Conservation (phyloP, 352 stramenopile species). For the Blastocystis sp. region DNA sequence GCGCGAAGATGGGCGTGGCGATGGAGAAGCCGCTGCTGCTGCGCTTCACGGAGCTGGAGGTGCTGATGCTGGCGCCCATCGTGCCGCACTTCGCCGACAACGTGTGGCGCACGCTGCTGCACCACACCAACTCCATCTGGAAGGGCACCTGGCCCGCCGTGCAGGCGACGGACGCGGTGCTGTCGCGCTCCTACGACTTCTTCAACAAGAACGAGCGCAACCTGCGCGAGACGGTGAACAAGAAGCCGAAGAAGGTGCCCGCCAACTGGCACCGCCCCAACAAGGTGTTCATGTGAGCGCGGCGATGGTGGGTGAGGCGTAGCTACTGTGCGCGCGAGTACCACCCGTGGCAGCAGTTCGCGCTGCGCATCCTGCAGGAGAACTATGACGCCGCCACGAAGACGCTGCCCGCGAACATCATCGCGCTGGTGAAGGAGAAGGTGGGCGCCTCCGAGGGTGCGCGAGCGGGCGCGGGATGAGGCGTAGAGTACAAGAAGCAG, state of each 20-base stretch:
- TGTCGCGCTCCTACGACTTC: slow-evolving; percentile 62
- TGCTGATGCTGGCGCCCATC: slow-evolving; percentile 89
- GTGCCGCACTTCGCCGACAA: slow-evolving; percentile 89
- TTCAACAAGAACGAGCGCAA: slow-evolving; percentile 56
- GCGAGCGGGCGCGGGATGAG: neutral
- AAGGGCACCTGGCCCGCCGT: slow-evolving; percentile 58
- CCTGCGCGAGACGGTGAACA: slow-evolving; percentile 54
- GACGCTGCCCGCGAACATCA: slow-evolving; percentile 34
- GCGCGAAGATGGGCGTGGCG: slow-evolving; percentile 75
- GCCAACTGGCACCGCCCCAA: slow-evolving; percentile 42
- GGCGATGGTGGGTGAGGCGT: neutral
- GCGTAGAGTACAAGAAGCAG: slow-evolving; percentile 68
- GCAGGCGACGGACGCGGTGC: slow-evolving; percentile 32
- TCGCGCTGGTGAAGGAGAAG: slow-evolving; percentile 60
- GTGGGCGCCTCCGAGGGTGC: slow-evolving; percentile 37
- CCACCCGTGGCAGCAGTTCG: slow-evolving; percentile 68
- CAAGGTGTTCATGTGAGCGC: slow-evolving; percentile 50
- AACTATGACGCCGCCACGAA: slow-evolving; percentile 39
- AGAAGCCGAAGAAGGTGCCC: slow-evolving; percentile 66
- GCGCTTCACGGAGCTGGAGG: slow-evolving; percentile 87
- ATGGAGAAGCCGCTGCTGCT: slow-evolving; percentile 88
- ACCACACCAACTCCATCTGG: slow-evolving; percentile 88
- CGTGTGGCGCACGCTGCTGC: slow-evolving; percentile 86
- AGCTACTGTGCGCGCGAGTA: slow-evolving; percentile 62
- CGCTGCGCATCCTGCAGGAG: slow-evolving; percentile 54